Percentiles rank a stretch among this genome's conserved stretches.
Conservation (phyloP, 2,329 filamentous ascomycete genomes). For the Sporothrix globosa region DNA sequence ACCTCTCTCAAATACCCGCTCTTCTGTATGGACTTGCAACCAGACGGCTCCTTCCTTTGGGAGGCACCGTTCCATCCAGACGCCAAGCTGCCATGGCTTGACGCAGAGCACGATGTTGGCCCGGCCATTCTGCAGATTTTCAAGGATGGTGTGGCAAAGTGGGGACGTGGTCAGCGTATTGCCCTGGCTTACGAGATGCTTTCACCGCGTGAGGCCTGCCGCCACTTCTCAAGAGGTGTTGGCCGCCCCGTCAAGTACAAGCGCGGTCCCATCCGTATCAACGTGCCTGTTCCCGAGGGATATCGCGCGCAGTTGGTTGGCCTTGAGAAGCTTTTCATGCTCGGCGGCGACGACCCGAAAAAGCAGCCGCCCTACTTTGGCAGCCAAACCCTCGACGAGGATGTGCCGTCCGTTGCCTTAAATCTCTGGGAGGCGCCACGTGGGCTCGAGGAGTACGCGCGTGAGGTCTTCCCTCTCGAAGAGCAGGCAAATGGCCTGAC, state of each 20-base stretch:
- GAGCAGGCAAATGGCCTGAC: slow-evolving; percentile 91
- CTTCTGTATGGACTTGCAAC: slow-evolving; percentile 89
- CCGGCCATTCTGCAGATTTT: slow-evolving; percentile 91
- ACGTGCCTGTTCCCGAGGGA: slow-evolving; percentile 81
- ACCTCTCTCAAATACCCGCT: slow-evolving; percentile 89
- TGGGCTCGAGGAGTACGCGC: slow-evolving; percentile 89
- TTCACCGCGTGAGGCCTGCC: slow-evolving; percentile 79
- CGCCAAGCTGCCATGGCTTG: slow-evolving; percentile 88
- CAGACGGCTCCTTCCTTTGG: slow-evolving; percentile 87
- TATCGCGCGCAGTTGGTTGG: slow-evolving; percentile 85
- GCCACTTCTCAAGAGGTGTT: slow-evolving; percentile 76
- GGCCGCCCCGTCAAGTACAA: slow-evolving; percentile 78
- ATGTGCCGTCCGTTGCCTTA: slow-evolving; percentile 74
- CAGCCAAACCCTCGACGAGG: slow-evolving; percentile 58
- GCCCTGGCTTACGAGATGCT: slow-evolving; percentile 90
- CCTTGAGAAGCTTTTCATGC: slow-evolving; percentile 62
- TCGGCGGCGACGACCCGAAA: slow-evolving; percentile 54
- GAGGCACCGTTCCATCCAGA: slow-evolving; percentile 91
- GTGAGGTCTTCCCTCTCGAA: slow-evolving; percentile 91
- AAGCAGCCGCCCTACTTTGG: slow-evolving; percentile 68
- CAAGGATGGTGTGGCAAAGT: slow-evolving; percentile 86
- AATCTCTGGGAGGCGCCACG: slow-evolving; percentile 90
- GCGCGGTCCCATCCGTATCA: slow-evolving; percentile 77
- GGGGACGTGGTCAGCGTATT: slow-evolving; percentile 73
- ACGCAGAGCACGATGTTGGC: slow-evolving; percentile 94